These are phyloP conservation scores for Phaffomyces opuntiae DNA, from an alignment of 805 yeast species.

Conservation along the genomic window DNA sequence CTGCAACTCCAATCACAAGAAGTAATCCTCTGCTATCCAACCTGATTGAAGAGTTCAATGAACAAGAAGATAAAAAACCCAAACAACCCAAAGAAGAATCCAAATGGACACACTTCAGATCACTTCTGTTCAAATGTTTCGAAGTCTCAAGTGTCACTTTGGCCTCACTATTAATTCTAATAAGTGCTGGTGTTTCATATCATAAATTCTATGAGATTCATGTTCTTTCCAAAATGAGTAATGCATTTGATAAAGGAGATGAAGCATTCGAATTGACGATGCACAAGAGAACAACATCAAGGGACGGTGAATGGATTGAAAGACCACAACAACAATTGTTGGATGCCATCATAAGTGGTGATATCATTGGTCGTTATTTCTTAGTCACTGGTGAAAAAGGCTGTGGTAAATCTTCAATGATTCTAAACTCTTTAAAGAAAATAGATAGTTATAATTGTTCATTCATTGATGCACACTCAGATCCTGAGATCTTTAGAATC, in stretches of 20 bases:
- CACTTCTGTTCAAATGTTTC: constrained; percentile 32
- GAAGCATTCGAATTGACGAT: constrained; percentile 54
- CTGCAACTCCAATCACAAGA: not conserved
- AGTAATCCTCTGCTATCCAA: constrained; percentile 22
- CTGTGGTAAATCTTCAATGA: constrained; percentile 75
- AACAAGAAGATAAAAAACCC: constrained; percentile 2
- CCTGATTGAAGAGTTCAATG: constrained; percentile 19
- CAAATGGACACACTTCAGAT: constrained; percentile 13
- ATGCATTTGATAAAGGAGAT: constrained; percentile 63
- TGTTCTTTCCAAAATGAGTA: constrained; percentile 56
- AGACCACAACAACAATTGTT: constrained; percentile 60
- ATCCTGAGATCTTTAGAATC: constrained; percentile 74
- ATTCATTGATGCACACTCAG: constrained; percentile 76
- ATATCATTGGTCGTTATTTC: constrained; percentile 60
- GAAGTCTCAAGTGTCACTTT: constrained; percentile 71
- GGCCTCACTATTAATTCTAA: constrained; percentile 61
- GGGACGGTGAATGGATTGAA: constrained; percentile 54
- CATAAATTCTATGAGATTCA: constrained; percentile 54
- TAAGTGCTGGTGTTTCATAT: constrained; percentile 64
- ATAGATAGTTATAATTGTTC: constrained; percentile 59
- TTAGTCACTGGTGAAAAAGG: constrained; percentile 79
- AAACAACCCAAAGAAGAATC: not conserved
- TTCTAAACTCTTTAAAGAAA: constrained; percentile 62
- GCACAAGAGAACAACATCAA: constrained; percentile 34
- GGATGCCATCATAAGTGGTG: constrained; percentile 61